Conservation (phyloP, 768 basidiomycete genomes). For the Tremella yokohamensis region DNA sequence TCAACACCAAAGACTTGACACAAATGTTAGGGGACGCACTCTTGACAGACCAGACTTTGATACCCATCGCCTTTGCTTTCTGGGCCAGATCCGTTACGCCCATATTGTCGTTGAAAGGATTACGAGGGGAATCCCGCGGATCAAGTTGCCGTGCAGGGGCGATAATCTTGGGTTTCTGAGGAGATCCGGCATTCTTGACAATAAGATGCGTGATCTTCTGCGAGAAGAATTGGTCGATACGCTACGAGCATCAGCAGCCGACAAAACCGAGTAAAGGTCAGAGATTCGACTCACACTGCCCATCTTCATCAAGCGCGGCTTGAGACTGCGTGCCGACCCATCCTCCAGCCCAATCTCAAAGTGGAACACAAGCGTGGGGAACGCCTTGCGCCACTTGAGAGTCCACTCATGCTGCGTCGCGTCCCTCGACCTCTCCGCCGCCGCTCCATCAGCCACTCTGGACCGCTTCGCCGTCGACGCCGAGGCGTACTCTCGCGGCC, state of each 20-base stretch:
- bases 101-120: constrained; percentile 34
- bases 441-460: neutral
- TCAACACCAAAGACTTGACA: constrained; percentile 7
- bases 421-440: constrained; percentile 4
- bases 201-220: constrained; percentile 77
- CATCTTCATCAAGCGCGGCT: constrained; percentile 61
- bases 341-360: constrained; percentile 63
- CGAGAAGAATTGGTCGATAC: constrained; percentile 83
- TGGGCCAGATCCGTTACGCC: constrained; percentile 36
- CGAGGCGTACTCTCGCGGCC: neutral
- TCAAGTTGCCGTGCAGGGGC: constrained; percentile 10
- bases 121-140: constrained; percentile 19
- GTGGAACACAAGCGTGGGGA: constrained; percentile 79
- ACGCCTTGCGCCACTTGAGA: constrained; percentile 76
- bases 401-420: constrained; percentile 59
- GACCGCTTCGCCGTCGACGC: neutral
- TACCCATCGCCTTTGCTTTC: constrained; percentile 51
- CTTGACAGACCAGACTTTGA: constrained; percentile 79
- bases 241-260: constrained; percentile 54
- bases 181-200: constrained; percentile 21
- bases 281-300: constrained; percentile 66
- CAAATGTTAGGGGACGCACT: constrained; percentile 41
- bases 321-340: constrained; percentile 54
- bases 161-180: constrained; percentile 26
- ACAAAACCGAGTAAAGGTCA: neutral